A percentile compares a stretch with the other conserved stretches of the same genome.
Evolutionary conservation across 257 asterid genomes (phyloP).

Genomic region (Nicotiana otophora): DNA sequence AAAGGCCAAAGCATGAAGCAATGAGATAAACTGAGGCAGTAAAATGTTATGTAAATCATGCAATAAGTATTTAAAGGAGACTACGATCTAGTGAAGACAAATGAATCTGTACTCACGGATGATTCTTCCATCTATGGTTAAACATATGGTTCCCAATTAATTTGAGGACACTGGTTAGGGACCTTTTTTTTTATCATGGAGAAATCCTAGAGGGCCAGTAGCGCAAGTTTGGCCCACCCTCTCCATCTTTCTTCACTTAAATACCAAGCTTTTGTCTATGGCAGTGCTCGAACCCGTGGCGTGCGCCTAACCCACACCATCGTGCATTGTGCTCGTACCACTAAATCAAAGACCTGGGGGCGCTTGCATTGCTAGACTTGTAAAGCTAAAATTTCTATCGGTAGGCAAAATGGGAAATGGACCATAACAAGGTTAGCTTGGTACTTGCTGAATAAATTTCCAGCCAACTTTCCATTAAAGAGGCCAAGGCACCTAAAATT

Average conservation of each 20-base stretch:
- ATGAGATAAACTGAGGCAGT: background rate
- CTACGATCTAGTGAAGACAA: background rate
- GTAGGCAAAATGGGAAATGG: background rate
- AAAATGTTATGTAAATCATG: background rate
- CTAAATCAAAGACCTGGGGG: background rate
- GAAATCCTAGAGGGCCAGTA: background rate
- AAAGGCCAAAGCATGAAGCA: background rate
- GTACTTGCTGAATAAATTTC: background rate
- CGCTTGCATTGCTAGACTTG: background rate
- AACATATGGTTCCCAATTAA: background rate
- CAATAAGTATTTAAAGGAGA: background rate
- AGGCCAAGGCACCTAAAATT: background rate
- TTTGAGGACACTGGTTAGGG: background rate
- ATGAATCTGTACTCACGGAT: background rate
- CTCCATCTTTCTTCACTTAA: background rate
- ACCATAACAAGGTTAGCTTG: background rate
- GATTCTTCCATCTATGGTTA: background rate
- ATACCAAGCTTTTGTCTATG: background rate
- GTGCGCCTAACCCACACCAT: background rate
- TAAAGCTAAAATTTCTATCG: background rate
- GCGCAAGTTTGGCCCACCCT: background rate
- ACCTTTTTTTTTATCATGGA: background rate
- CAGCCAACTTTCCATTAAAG: constrained; percentile 9
- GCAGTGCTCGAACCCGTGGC: background rate
- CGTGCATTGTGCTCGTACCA: background rate